Evolutionary conservation across 164 flowering plant genomes (phyloP).

Genomic region (Dillenia turbinata): DNA sequence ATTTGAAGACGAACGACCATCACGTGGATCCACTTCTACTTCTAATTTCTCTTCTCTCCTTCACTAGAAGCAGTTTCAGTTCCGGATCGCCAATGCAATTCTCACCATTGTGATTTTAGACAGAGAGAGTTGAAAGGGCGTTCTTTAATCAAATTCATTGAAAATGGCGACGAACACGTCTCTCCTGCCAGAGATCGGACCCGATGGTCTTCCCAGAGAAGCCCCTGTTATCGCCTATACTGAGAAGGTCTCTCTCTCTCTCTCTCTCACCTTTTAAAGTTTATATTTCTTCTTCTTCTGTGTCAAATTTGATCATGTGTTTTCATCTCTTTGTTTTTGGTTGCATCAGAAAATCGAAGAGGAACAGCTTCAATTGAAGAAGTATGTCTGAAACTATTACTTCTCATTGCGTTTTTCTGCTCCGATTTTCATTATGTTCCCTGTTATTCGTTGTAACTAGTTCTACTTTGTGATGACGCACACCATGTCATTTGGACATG

Average conservation of each 20-base stretch:
- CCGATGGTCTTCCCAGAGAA: conserved; percentile 86
- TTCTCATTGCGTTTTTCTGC: background rate
- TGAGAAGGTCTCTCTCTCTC: conserved; percentile 53
- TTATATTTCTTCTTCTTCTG: background rate
- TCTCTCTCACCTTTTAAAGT: background rate
- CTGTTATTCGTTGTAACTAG: too few species aligned
- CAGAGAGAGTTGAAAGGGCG: too few species aligned
- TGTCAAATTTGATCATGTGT: background rate
- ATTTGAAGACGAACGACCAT: too few species aligned
- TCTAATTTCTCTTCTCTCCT: too few species aligned
- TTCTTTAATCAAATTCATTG: too few species aligned
- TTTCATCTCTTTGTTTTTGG: background rate
- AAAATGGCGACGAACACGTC: conserved; percentile 47
- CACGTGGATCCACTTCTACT: too few species aligned
- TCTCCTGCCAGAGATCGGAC: conserved; percentile 80
- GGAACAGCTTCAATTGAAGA: conserved; percentile 80
- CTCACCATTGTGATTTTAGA: too few species aligned
- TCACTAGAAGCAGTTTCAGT: too few species aligned
- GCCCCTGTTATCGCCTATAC: conserved; percentile 90
- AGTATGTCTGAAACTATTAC: conserved; percentile 36
- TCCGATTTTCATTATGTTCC: background rate
- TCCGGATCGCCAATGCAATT: too few species aligned
- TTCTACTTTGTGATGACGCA: too few species aligned
- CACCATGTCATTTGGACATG: too few species aligned
- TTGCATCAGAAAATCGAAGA: conserved; percentile 66